A percentile compares a stretch with the other conserved stretches of the same genome.
These are phyloP conservation scores for Colletotrichum liriopes DNA, from an alignment of 2,329 filamentous ascomycete species.

Conservation along the genomic window DNA sequence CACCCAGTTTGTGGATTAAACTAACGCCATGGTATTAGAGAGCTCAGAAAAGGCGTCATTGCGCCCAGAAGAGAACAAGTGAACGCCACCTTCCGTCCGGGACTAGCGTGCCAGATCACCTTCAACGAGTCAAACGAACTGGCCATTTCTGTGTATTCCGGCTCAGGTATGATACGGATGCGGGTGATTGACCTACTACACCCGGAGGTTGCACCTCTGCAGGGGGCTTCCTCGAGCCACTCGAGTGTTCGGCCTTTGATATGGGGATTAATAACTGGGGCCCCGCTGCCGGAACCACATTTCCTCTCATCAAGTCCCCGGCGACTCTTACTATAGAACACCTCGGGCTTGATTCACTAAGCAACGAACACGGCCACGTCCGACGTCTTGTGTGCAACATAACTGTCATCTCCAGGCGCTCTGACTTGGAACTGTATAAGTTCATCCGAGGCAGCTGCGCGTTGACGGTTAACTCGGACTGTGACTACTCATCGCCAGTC, in stretches of 20 bases:
- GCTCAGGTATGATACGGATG: not conserved
- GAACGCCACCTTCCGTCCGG: slow-evolving; percentile 17
- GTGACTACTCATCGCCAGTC: not conserved
- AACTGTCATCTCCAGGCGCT: no score
- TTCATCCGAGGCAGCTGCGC: slow-evolving; percentile 17
- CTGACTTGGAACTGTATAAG: slow-evolving; percentile 5
- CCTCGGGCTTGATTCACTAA: slow-evolving; percentile 26
- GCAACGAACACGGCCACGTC: not conserved
- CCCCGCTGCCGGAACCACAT: slow-evolving; percentile 39
- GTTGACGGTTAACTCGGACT: not conserved
- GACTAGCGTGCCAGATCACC: not conserved
- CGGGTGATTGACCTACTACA: not conserved
- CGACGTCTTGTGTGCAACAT: not conserved
- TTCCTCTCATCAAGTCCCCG: slow-evolving; percentile 21
- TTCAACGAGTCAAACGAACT: slow-evolving; percentile 4
- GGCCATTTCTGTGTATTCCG: not conserved
- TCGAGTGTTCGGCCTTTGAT: slow-evolving; percentile 1
- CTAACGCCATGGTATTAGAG: slow-evolving; percentile 11
- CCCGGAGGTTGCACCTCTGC: not conserved
- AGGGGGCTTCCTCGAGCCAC: slow-evolving; percentile 16
- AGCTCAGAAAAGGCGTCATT: slow-evolving; percentile 18
- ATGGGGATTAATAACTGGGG: slow-evolving; percentile 28
- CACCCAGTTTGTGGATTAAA: not conserved
- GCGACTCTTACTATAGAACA: not conserved
- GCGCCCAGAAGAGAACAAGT: slow-evolving; percentile 5